Evolutionary conservation across 768 basidiomycete genomes (phyloP), one percentile per base, ranked within the genome.

Genomic region (Kwoniella mangroviensis): DNA sequence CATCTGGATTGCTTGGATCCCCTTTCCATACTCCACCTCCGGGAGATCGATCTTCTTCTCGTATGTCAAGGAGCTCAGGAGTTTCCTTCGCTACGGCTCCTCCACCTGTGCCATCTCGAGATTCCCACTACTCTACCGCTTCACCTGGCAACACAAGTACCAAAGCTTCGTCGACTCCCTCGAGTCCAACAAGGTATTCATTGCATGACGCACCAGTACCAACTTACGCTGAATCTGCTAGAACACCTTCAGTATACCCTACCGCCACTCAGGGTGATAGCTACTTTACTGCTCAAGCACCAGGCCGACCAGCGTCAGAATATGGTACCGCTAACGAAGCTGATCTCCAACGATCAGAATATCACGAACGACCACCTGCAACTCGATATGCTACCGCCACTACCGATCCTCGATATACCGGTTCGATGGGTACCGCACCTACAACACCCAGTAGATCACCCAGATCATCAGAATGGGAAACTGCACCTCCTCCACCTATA

Each of bases 41-140:
- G 17, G n/a, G 40, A 53, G 70, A 70, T 65, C 65, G 63, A 41
- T 21, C 69, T 26, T 65, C 67, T 2, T 64, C 61, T 21, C 56
- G 66, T 6, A 40, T 68, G 43, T 74, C 70, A 10, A 60, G 49
- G 41, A 45, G 40, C 6, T 64, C 65, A 2, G 69, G 53, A 9
- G 71, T 75, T 15, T 70, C 74, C 11, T 80, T 75, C 61, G 34
- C 74, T 15, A 73, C 79, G 13, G 76, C 76, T 51, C 74, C 76
- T 40, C 79, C 79, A n/a, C 75, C 79, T 15, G 69, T 71, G 21
- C 74, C 75, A n/a, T 73, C 76, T 7, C 56, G 66, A 60, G 78
- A 77, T 58, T 75, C 75, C 22, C 49, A 63, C 17, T 77, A 76
- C 61, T 68, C 34, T 21, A 73, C 78, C 10, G 62, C 78, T 5